Evolutionary conservation across 176 grass and related monocot species (phyloP).

Genomic region (Secale cereale): DNA sequence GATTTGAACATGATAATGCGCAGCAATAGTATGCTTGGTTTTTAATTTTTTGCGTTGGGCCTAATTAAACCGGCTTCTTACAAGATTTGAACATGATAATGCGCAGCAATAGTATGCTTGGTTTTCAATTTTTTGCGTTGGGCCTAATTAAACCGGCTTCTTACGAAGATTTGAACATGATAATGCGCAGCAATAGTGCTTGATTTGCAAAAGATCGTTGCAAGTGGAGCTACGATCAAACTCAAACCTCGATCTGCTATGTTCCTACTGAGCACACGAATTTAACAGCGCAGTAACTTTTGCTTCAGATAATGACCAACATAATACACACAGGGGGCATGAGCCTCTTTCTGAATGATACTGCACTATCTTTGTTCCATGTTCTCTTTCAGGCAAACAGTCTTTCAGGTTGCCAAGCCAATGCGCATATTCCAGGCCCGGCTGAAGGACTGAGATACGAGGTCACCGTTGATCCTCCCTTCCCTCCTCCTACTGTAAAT

Average conservation of each 20-base stretch:
- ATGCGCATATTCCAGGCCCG: conserved; percentile 80
- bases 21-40: no score
- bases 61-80: no score
- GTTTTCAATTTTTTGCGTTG: no score
- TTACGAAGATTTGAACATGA: neutral
- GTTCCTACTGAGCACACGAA: neutral
- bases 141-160: no score
- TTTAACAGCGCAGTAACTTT: neutral
- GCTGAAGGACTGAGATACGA: conserved; percentile 68
- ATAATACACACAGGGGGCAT: neutral
- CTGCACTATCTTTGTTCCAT: neutral
- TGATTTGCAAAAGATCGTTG: neutral
- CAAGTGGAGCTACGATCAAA: neutral
- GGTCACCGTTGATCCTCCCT: conserved; percentile 53
- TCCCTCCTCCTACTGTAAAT: no score
- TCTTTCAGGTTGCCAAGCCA: conserved; percentile 27
- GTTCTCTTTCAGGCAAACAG: conserved; percentile 54
- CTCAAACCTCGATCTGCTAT: neutral
- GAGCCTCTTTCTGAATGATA: neutral
- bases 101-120: no score
- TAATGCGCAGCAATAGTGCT: neutral
- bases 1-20: no score
- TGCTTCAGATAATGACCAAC: no score
- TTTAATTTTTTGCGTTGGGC: no score
- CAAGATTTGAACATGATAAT: no score